Evolutionary conservation across 2,329 filamentous ascomycete species (phyloP), one percentile per base, ranked within the genome.

Genomic region (Blastomyces percursus): DNA sequence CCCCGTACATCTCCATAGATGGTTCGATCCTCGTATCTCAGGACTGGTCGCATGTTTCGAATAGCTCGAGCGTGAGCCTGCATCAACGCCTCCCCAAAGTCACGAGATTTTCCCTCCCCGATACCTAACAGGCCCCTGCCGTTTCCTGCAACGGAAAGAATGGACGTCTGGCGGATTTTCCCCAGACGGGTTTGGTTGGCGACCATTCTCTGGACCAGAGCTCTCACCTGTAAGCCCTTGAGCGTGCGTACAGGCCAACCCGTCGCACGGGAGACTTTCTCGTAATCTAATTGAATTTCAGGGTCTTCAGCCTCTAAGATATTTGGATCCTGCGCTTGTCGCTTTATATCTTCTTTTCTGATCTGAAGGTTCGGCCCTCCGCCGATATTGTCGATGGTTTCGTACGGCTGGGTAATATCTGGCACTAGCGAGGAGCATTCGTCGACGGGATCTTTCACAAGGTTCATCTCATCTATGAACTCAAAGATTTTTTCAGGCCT

Each of bases 101-200:
- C 91, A 35, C 86, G 85, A 11, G 88, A 88, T 81, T 97, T 99
- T 69, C 90, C 92, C 76, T 93, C 89, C 62, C 94, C 94, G 64
- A 97, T 82, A 12, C 94, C 94, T 40, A 99, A 77, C 70, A 93
- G 82, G 19, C 94, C 94, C 67, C 94, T 84, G 63, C 85, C 83
- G 76, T 97, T 96, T 60, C 94, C 94, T 6, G 91, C 92, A 68
- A 96, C 86, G 50, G 86, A 86, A 65, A 97, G 78, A 69, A 85
- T 81, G 70, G 93, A 95, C 50, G 82, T 70, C 74, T 87, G 90
- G 68, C 83, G 82, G 64, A 99, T 87, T 82, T 97, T 99, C 73
- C 94, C 94, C 77, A 99, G 85, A 79, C 93, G 89, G 27, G 94
- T 97, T 82, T 97, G 93, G 78, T 99, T 97, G 67, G 84, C 81